A percentile compares a stretch with the other conserved stretches of the same genome.
phyloP scores from a whole-genome alignment of 1,284 basidiomycete genomes.

The Puccinia novopanici region DNA sequence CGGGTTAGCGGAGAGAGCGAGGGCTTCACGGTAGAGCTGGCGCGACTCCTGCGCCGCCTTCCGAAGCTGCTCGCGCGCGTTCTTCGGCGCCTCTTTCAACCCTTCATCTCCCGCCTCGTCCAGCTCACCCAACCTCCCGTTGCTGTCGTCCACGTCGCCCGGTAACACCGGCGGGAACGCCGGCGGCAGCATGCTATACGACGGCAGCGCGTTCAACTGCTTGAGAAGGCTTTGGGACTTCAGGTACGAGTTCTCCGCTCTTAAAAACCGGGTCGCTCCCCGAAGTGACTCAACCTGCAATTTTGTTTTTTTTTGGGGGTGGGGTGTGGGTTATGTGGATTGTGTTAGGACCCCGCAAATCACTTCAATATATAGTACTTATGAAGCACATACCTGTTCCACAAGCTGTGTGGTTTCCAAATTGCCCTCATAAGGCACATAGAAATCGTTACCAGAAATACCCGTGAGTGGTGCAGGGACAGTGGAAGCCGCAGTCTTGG shows the following conservation, averaged over 20 bases:
- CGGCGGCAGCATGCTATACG: conserved; percentile 62
- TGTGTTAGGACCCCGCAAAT: conserved; percentile 21
- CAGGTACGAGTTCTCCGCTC: conserved; percentile 86
- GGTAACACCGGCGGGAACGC: conserved; percentile 52
- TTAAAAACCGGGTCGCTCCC: conserved; percentile 81
- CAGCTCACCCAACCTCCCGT: too few relatives aligned
- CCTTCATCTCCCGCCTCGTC: neutral
- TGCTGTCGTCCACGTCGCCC: conserved; percentile 23
- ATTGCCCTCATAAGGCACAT: conserved; percentile 70
- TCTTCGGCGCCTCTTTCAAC: neutral
- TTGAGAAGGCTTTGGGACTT: conserved; percentile 82
- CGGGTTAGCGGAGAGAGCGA: conserved; percentile 29
- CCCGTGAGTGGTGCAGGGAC: conserved; percentile 16
- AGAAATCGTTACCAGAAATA: conserved; percentile 62
- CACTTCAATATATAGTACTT: conserved; percentile 17
- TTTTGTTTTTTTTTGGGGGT: too few relatives aligned
- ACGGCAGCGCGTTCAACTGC: conserved; percentile 74
- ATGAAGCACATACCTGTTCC: conserved; percentile 67
- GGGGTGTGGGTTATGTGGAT: too few relatives aligned
- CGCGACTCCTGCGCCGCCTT: conserved; percentile 36
- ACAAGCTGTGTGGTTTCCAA: conserved; percentile 80
- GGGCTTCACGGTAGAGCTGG: conserved; percentile 38
- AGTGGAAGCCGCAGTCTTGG: conserved; percentile 32
- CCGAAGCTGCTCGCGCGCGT: conserved; percentile 19
- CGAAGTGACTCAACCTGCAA: conserved; percentile 82